Percentiles rank a stretch among this genome's conserved stretches.
Conservation (phyloP, 2,329 filamentous ascomycete species). For the Stachybotrys chartarum region DNA sequence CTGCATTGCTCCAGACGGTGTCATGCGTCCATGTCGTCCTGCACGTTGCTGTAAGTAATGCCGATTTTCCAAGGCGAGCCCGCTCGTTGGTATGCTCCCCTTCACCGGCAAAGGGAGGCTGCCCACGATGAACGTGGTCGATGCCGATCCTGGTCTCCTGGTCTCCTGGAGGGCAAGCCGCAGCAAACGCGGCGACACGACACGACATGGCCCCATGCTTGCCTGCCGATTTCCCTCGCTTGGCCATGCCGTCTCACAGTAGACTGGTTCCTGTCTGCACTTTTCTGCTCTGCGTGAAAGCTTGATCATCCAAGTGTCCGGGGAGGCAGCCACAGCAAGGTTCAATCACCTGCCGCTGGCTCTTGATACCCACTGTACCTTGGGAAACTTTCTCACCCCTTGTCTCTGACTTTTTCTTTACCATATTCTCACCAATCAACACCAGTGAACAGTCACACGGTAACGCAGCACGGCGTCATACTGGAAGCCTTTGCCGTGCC, state of each 20-base stretch:
- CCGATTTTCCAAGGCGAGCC: neutral
- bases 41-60: neutral
- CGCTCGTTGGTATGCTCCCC: neutral
- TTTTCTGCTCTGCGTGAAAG: neutral
- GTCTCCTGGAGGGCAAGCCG: too few species aligned
- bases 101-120: neutral
- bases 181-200: neutral
- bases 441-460: too few species aligned
- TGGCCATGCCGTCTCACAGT: neutral
- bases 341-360: neutral
- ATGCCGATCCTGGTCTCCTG: neutral
- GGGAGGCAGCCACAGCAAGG: neutral
- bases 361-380: too few species aligned
- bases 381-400: too few species aligned
- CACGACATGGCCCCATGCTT: neutral
- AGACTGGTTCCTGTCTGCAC: neutral
- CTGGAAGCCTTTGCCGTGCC: neutral
- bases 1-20: constrained; percentile 1
- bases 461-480: too few species aligned
- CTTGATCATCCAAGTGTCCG: too few species aligned
- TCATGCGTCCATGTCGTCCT: constrained; percentile 2
- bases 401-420: too few species aligned
- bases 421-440: too few species aligned
- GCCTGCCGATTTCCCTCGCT: neutral
- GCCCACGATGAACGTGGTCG: neutral